phyloP scores from a whole-genome alignment of 495 filamentous ascomycete genomes.

The Aspergillus ellipticus region DNA sequence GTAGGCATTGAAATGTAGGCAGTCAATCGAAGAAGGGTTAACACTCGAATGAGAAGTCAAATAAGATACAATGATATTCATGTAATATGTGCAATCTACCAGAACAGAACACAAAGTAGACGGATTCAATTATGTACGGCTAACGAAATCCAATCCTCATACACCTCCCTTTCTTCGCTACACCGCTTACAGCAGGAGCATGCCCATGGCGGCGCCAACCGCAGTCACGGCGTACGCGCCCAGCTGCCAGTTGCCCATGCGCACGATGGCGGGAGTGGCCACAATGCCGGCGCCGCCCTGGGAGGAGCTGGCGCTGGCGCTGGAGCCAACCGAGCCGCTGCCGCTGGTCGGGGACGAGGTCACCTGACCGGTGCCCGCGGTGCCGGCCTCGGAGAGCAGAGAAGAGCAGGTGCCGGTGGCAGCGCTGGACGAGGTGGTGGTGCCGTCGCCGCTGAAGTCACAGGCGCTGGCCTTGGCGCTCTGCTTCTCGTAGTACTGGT shows the following conservation, averaged over 20 bases:
- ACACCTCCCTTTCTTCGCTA: neutral
- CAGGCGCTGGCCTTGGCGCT: slow-evolving; percentile 55
- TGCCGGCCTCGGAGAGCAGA: slow-evolving; percentile 57
- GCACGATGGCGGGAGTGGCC: slow-evolving; percentile 51
- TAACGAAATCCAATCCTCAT: neutral
- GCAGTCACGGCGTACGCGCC: slow-evolving; percentile 67
- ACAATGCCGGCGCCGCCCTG: slow-evolving; percentile 38
- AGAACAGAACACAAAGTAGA: neutral
- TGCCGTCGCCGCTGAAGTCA: slow-evolving; percentile 68
- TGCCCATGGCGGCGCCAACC: slow-evolving; percentile 62
- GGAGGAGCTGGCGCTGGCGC: slow-evolving; percentile 32
- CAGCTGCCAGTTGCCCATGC: slow-evolving; percentile 60
- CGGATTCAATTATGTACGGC: slow-evolving; percentile 4
- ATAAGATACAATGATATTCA: too few species aligned
- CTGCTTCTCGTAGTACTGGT: slow-evolving; percentile 72
- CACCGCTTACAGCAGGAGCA: slow-evolving; percentile 71
- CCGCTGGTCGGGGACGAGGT: slow-evolving; percentile 60
- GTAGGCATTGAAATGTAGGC: too few species aligned
- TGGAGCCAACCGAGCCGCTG: slow-evolving; percentile 48
- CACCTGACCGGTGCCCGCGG: slow-evolving; percentile 61
- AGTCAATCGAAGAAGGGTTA: too few species aligned
- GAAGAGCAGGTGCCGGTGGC: slow-evolving; percentile 46
- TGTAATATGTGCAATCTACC: neutral
- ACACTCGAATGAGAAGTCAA: too few species aligned
- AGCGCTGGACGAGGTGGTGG: slow-evolving; percentile 40